phyloP scores from a whole-genome alignment of 2,329 filamentous ascomycete genomes.

The Aureobasidium sp. region DNA sequence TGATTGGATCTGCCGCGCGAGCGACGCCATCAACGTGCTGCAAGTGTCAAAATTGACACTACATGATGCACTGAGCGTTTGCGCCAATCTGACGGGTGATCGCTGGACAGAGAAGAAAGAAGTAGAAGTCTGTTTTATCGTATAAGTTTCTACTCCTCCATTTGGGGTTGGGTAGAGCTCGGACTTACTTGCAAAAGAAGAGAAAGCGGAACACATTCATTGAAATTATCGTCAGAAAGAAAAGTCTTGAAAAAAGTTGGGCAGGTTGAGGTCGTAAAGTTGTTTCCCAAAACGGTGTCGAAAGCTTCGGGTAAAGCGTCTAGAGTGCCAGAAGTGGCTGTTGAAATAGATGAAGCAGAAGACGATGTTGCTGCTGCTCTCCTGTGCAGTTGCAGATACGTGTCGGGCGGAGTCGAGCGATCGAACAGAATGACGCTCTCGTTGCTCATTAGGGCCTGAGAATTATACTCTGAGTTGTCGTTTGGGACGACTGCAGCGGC shows the following conservation, averaged over 20 bases:
- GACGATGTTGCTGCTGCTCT: slow-evolving; percentile 14
- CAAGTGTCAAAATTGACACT: slow-evolving; percentile 60
- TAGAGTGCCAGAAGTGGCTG: slow-evolving; percentile 6
- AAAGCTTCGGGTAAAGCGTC: slow-evolving; percentile 36
- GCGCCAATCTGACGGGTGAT: slow-evolving; percentile 64
- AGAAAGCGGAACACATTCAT: slow-evolving; percentile 73
- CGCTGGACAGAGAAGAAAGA: slow-evolving; percentile 75
- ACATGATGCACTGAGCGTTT: slow-evolving; percentile 74
- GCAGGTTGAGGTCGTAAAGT: slow-evolving; percentile 50
- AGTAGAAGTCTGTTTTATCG: slow-evolving; percentile 59
- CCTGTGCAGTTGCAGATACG: slow-evolving; percentile 2
- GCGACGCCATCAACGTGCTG: slow-evolving; percentile 53
- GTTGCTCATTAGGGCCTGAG: not conserved
- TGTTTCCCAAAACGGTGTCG: slow-evolving; percentile 44
- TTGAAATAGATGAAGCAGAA: not conserved
- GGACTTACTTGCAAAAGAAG: slow-evolving; percentile 66
- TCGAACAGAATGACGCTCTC: slow-evolving; percentile 17
- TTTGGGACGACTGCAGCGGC: not conserved
- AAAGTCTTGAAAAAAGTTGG: slow-evolving; percentile 62
- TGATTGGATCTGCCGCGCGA: slow-evolving; percentile 59
- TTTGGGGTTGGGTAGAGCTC: not conserved
- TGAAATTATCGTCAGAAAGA: slow-evolving; percentile 59
- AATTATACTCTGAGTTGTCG: not conserved
- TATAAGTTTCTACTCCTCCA: slow-evolving; percentile 15
- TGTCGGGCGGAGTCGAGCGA: slow-evolving; percentile 10